phyloP scores from a whole-genome alignment of 2,329 filamentous ascomycete genomes.

The Venturia effusa region DNA sequence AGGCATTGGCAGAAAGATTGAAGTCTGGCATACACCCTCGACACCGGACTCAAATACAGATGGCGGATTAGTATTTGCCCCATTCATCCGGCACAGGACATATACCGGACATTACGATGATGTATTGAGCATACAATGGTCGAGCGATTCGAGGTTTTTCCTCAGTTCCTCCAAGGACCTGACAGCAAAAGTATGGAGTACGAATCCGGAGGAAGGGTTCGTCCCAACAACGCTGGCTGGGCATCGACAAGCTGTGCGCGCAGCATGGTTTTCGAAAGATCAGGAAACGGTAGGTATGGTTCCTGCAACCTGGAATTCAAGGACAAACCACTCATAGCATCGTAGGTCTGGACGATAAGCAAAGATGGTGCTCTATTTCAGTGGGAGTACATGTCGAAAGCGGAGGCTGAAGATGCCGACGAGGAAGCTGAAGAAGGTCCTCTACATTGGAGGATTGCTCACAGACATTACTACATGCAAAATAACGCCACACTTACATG shows the following conservation, averaged over 20 bases:
- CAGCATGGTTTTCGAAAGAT: slow-evolving; percentile 93
- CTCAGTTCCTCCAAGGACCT: slow-evolving; percentile 85
- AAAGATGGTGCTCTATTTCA: slow-evolving; percentile 94
- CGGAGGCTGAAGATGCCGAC: slow-evolving; percentile 42
- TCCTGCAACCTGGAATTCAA: neutral
- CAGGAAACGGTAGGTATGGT: slow-evolving; percentile 57
- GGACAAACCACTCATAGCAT: neutral
- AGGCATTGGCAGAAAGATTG: slow-evolving; percentile 73
- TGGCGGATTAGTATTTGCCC: slow-evolving; percentile 86
- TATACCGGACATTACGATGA: slow-evolving; percentile 84
- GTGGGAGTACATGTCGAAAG: slow-evolving; percentile 69
- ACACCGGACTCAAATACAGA: slow-evolving; percentile 69
- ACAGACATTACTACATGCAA: slow-evolving; percentile 90
- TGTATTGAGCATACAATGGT: slow-evolving; percentile 85
- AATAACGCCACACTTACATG: slow-evolving; percentile 78
- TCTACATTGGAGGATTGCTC: slow-evolving; percentile 81
- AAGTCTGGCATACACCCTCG: slow-evolving; percentile 93
- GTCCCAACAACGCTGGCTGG: slow-evolving; percentile 81
- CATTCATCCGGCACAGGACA: slow-evolving; percentile 79
- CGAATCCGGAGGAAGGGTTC: slow-evolving; percentile 78
- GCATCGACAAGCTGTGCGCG: slow-evolving; percentile 79
- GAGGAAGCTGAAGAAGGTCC: slow-evolving; percentile 41
- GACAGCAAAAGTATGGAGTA: slow-evolving; percentile 89
- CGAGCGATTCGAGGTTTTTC: slow-evolving; percentile 90
- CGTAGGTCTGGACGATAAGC: slow-evolving; percentile 78